Base-by-base conservation (phyloP, 1,139 yeast genomes). In the Suhomyces guaymorum region DNA sequence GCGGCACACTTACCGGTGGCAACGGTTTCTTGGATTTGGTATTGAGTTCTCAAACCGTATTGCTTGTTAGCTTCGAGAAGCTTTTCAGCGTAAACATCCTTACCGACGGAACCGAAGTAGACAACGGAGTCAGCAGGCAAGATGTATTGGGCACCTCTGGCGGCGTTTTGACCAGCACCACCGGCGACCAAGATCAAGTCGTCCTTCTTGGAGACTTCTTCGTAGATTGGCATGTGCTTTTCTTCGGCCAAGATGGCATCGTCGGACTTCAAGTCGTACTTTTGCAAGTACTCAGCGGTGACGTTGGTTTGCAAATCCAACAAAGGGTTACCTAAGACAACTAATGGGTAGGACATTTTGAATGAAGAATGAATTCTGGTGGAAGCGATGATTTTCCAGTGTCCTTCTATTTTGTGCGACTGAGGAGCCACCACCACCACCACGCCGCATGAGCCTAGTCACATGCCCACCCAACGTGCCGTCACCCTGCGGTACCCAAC, bases 1-100 rank as follows among this genome's bases (percentile, higher is more conserved):
- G 96, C 98, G 43, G 97, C 99, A 73, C 99, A 92, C 65, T 90
- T 92, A 55, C 99, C 99, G 41, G 99, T 94, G 49, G 90, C 87
- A 48, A 77, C 63, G 36, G 73, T 77, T 32, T 75, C 75, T 60
- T 83, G 87, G 52, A 86, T 79, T 75, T 84, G 86, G 74, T 94
- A 92, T 52, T 79, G 75, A 39, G 97, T 83, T 58, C 77, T 70
- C 52, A 94, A 88, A 51, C 97, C 98, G 51, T 95, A 96, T 46
- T 78, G 70, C 42, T 75, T 70, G 69, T 92, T 92, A 61, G 97
- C 97, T 56, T 78, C 80, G 40, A 72, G 67, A 61, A 94, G 78
- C 63, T 82, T 79, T 44, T 84, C 89, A 38, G 94, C 81, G 67
- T 82, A 92, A 53, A 82, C 76, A 66, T 92, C 99, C 52, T 85